Base-by-base conservation (phyloP, 768 basidiomycete genomes). In the Trametes maxima region DNA sequence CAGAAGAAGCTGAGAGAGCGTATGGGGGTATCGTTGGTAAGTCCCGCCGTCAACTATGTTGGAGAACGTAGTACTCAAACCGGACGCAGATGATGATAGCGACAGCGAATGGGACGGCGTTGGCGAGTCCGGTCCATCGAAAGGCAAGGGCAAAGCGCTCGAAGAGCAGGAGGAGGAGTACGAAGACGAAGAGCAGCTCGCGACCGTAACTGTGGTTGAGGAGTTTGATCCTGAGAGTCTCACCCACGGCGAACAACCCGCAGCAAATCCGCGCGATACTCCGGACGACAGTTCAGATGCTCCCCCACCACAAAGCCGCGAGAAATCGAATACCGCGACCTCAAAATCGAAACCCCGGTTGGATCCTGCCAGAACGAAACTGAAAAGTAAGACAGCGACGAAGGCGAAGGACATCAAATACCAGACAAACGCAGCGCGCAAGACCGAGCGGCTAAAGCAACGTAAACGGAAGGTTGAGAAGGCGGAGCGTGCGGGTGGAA, bases 141-240 rank as follows among this genome's bases (percentile, higher is more conserved):
- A 56, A 5, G 58, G 64, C 21, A 68, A 68, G 46, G 62, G 62
- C 14, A 65, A 65, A 42, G 66, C 67, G 37, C 65, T 74, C 10
- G 72, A 80, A 68, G 77, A 80, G 54, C 86, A 87, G 57, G 82
- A 85, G 71, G 88, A 90, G 71, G 88, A 90, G 71, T 95, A 86
- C 65, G 88, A 91, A 67, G 88, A 89, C 65, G 92, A 94, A 68
- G 88, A 95, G 69, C 82, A 88, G 62, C 80, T 92, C 35, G 92
- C 95, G 46, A 93, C 90, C 17, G 94, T 97, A 46, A 95, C 94
- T 16, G 87, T 97, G 51, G 87, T 92, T 14, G 92, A 97, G 71
- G 93, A 97, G 72, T 92, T 96, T 72, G 92, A 95, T 72, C 85
- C 90, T 21, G 81, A 84, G 67, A 74, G 79, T 45, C 73, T 87